Evolutionary conservation across 768 basidiomycete genomes (phyloP).

Genomic region (Epithele typhae): DNA sequence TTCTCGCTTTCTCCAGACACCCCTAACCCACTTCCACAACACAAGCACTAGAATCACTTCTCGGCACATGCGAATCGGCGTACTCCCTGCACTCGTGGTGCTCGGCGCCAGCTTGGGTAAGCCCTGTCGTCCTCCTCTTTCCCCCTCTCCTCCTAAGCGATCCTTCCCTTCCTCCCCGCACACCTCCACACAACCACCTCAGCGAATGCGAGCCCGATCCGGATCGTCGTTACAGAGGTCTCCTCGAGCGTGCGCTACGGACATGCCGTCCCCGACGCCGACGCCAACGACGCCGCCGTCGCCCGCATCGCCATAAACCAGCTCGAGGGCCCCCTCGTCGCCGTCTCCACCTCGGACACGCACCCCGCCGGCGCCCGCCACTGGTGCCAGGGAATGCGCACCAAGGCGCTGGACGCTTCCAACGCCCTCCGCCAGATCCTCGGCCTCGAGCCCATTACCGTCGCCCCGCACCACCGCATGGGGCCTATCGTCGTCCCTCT

Average conservation of each 20-base stretch:
- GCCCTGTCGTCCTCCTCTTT: background rate
- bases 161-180: background rate
- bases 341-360: background rate
- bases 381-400: constrained; percentile 33
- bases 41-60: too few relatives aligned
- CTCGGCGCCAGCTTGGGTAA: constrained; percentile 16
- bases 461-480: background rate
- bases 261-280: constrained; percentile 28
- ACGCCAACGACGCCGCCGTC: constrained; percentile 15
- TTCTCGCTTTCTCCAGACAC: too few relatives aligned
- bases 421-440: constrained; percentile 53
- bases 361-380: constrained; percentile 16
- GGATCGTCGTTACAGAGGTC: constrained; percentile 35
- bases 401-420: constrained; percentile 48
- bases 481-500: background rate
- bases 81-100: constrained; percentile 11
- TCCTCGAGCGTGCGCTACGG: constrained; percentile 38
- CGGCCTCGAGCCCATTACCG: constrained; percentile 44
- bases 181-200: too few relatives aligned
- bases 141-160: background rate
- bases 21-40: too few relatives aligned
- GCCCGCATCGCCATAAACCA: constrained; percentile 8
- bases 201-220: constrained; percentile 36
- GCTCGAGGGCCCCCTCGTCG: background rate
- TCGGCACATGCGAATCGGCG: constrained; percentile 6